Conservation (phyloP, 257 asterid genomes). For the Nicotiana otophora region DNA sequence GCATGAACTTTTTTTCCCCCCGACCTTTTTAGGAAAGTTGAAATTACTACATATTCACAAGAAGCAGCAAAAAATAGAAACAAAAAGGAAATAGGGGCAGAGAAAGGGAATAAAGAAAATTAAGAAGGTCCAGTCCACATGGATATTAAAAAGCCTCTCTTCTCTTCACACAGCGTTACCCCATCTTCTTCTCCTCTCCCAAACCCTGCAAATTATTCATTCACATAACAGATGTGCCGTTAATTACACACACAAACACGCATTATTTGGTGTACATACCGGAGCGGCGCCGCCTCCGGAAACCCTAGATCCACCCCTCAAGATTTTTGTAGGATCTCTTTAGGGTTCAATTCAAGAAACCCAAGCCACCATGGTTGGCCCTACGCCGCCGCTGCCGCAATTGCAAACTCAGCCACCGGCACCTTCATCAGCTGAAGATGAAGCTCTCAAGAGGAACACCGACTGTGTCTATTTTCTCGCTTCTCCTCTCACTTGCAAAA, state of each 20-base stretch:
- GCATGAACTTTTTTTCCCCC: too few species aligned
- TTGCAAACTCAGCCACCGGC: background rate
- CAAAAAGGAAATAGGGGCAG: background rate
- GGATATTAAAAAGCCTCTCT: background rate
- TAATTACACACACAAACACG: background rate
- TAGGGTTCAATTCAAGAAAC: background rate
- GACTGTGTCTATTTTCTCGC: conserved; percentile 70
- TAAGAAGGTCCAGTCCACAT: background rate
- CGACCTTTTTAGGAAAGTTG: background rate
- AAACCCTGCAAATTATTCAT: background rate
- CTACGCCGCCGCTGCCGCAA: conserved; percentile 11
- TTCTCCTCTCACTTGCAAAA: conserved; percentile 63
- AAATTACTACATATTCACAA: background rate
- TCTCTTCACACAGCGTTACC: background rate
- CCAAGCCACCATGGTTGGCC: conserved; percentile 16
- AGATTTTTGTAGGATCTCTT: too few species aligned
- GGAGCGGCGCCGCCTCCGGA: background rate
- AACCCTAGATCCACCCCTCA: background rate
- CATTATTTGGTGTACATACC: background rate
- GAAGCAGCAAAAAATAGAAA: too few species aligned
- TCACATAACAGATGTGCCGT: background rate
- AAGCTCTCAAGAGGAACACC: conserved; percentile 46
- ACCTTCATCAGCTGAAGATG: conserved; percentile 38
- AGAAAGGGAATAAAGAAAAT: background rate
- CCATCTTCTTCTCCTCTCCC: background rate